Base-by-base conservation (phyloP, 371 early-diverging fungal genomes). In the Apophysomyces elegans region DNA sequence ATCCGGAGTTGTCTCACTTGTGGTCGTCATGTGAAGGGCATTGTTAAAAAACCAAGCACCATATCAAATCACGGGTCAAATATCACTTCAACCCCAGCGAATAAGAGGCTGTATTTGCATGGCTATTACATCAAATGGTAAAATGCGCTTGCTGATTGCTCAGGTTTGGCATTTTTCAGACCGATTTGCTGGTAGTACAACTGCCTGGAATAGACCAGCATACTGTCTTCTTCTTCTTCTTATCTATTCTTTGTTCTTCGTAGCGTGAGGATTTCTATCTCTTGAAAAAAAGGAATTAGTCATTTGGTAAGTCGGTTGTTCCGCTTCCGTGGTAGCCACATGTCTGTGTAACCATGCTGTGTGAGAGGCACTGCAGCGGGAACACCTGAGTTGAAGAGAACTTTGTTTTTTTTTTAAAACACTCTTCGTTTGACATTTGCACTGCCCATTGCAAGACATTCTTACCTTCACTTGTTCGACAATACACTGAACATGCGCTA, bases 321-420 rank as follows among this genome's bases (percentile, higher is more conserved):
- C 54, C 54, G 54, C 21, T 50, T 50, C 54, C 54, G 54, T 50
- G 54, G 54, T 50, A 37, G 39, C 44, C 44, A 56, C 64, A 64
- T 64, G 45, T 16, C 58, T 64, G 64, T 64, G 64, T 64, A 64
- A 64, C 64, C 64, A 64, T 64, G 57, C 64, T 43, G 50, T 57
- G 62, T 13, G 54, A 45, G 46, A 50, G 54, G 35, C 39, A 37
- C 62, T 57, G 56, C 57, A 67, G 59, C 41, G 58, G 45, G n/a
- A 41, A 41, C 41, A 41, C 41, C 62, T 50, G 59, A 41, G 36
- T 44, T 50, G n/a, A 58, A 39, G 41, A 39, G 35, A 50, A n/a
- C 38, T 37, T 18, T 57, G 35, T 37, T 37, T 61, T 37, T 57
- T 57, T 13, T 44, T 66, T 66, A 8, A 26, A 26, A 21, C 54